phyloP scores from a whole-genome alignment of 768 basidiomycete genomes.

The Mycena filopes region DNA sequence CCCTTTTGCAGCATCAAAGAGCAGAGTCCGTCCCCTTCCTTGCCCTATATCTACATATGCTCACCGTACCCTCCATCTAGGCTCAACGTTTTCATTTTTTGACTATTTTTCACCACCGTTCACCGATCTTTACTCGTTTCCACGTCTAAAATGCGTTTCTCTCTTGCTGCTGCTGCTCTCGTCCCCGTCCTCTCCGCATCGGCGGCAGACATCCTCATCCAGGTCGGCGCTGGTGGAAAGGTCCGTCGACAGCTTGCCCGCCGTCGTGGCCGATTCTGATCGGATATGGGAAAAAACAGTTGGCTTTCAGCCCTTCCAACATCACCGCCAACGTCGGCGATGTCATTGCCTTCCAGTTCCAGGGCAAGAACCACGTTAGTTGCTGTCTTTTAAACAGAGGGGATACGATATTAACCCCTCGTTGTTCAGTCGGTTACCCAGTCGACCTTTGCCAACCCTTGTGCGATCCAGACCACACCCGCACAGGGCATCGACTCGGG shows the following conservation, averaged over 20 bases:
- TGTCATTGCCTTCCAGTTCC: conserved; percentile 63
- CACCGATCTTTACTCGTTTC: conserved; percentile 40
- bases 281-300: conserved; percentile 37
- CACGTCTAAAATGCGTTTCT: conserved; percentile 61
- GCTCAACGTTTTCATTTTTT: conserved; percentile 46
- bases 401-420: not conserved
- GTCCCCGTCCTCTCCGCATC: conserved; percentile 49
- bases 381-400: not conserved
- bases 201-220: conserved; percentile 49
- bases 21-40: conserved; percentile 52
- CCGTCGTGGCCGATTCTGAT: not conserved
- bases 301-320: conserved; percentile 50
- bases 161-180: conserved; percentile 54
- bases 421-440: conserved; percentile 63
- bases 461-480: conserved; percentile 49
- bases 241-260: conserved; percentile 36
- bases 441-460: conserved; percentile 68
- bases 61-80: conserved; percentile 34
- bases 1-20: conserved; percentile 51
- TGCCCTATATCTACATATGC: not conserved
- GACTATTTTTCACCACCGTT: conserved; percentile 34
- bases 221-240: conserved; percentile 53
- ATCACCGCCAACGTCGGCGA: conserved; percentile 59
- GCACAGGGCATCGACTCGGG: conserved; percentile 60
- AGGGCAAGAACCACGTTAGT: conserved; percentile 57